phyloP scores from a whole-genome alignment of 1,139 yeast species.

The Lodderomyces orthopsilosis region DNA sequence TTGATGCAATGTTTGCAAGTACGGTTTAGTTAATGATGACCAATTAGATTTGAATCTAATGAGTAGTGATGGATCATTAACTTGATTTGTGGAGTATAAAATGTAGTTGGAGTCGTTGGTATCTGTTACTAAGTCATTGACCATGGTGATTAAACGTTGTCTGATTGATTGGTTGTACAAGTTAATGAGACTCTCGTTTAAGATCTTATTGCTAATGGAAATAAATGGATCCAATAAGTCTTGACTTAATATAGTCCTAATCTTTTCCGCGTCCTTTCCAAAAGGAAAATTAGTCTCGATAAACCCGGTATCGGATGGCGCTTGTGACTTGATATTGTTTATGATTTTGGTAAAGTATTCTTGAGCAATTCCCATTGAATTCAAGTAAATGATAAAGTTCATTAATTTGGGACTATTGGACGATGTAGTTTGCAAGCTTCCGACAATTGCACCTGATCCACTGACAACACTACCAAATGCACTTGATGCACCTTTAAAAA shows the following conservation, averaged over 20 bases:
- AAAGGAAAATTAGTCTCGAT: slow-evolving; percentile 52
- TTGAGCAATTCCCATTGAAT: slow-evolving; percentile 59
- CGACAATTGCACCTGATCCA: slow-evolving; percentile 23
- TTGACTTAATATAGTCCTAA: slow-evolving; percentile 37
- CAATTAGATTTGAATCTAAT: slow-evolving; percentile 59
- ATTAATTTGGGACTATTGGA: slow-evolving; percentile 36
- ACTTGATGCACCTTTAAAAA: slow-evolving; percentile 46
- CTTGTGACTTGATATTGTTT: slow-evolving; percentile 23
- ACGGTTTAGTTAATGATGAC: slow-evolving; percentile 65
- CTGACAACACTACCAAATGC: slow-evolving; percentile 47
- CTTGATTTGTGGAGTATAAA: slow-evolving; percentile 26
- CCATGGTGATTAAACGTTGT: slow-evolving; percentile 43
- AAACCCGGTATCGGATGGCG: slow-evolving; percentile 19
- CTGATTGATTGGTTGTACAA: slow-evolving; percentile 60
- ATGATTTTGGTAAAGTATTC: slow-evolving; percentile 52
- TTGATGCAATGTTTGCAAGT: slow-evolving; percentile 54
- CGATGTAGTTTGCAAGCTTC: slow-evolving; percentile 19
- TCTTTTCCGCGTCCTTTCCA: slow-evolving; percentile 47
- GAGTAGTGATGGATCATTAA: slow-evolving; percentile 31
- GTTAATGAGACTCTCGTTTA: slow-evolving; percentile 52
- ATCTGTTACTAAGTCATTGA: slow-evolving; percentile 56
- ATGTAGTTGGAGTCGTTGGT: slow-evolving; percentile 41
- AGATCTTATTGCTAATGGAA: slow-evolving; percentile 42
- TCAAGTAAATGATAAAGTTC: slow-evolving; percentile 54
- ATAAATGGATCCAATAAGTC: slow-evolving; percentile 40